Conservation (phyloP, 768 basidiomycete genomes). For the Agaricus bisporus region DNA sequence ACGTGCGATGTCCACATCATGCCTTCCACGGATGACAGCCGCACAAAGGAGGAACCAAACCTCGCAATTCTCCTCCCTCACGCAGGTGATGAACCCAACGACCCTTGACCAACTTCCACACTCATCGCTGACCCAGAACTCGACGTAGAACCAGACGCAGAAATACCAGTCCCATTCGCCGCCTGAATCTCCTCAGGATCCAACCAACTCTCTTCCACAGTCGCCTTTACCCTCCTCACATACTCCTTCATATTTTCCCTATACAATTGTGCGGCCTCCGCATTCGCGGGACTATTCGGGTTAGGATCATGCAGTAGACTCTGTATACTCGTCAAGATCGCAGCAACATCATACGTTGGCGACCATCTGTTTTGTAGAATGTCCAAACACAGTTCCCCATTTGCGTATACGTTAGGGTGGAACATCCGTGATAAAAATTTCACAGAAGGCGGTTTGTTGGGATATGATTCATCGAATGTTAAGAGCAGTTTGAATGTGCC, state of each 20-base stretch:
- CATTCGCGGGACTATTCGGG: conserved; percentile 96
- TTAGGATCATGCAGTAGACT: conserved; percentile 96
- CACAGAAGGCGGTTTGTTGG: conserved; percentile 96
- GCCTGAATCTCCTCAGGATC: conserved; percentile 61
- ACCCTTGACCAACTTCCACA: conserved; percentile 2
- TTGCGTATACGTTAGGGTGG: conserved; percentile 98
- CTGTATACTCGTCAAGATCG: conserved; percentile 95
- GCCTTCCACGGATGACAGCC: background rate
- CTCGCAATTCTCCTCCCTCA: background rate
- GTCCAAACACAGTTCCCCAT: conserved; percentile 96
- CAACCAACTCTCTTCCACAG: conserved; percentile 93
- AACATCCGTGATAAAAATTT: conserved; percentile 98
- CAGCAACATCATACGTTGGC: conserved; percentile 98
- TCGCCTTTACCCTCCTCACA: conserved; percentile 84
- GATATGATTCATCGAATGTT: conserved; percentile 96
- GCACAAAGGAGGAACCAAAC: background rate
- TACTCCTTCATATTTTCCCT: conserved; percentile 99
- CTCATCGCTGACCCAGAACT: background rate
- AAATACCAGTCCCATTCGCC: background rate
- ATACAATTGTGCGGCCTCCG: conserved; percentile 95
- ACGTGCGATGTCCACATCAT: background rate
- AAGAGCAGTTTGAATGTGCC: conserved; percentile 97
- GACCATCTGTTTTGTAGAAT: conserved; percentile 99
- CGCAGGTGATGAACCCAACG: conserved; percentile 1
- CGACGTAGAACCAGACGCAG: background rate